Percentiles rank a stretch among this genome's conserved stretches.
These are phyloP conservation scores for Sugiyamaella xylanicola DNA, from an alignment of 1,139 yeast species.

Conservation along the genomic window DNA sequence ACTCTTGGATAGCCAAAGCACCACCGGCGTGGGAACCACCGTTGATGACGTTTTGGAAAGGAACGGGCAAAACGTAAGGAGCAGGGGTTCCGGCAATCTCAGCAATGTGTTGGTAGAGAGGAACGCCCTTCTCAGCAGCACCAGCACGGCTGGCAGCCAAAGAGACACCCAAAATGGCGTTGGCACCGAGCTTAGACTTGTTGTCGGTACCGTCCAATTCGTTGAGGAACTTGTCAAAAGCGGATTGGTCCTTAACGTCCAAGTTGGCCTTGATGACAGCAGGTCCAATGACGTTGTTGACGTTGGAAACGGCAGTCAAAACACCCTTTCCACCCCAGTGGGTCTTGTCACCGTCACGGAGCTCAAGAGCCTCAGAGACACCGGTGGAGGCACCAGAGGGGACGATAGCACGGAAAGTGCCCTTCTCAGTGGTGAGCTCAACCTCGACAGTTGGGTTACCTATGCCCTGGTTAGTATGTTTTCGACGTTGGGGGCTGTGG, in stretches of 20 bases:
- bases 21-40: slow-evolving; percentile 99
- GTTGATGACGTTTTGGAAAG: slow-evolving; percentile 95
- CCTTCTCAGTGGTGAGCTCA: slow-evolving; percentile 81
- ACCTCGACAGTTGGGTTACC: slow-evolving; percentile 95
- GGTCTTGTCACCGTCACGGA: slow-evolving; percentile 92
- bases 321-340: slow-evolving; percentile 98
- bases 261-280: slow-evolving; percentile 74
- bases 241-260: slow-evolving; percentile 75
- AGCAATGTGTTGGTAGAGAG: slow-evolving; percentile 84
- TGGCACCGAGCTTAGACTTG: slow-evolving; percentile 94
- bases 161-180: slow-evolving; percentile 93
- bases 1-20: slow-evolving; percentile 96
- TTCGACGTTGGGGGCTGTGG: not conserved
- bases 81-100: slow-evolving; percentile 64
- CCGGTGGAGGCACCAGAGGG: slow-evolving; percentile 98
- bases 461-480: slow-evolving; percentile 9
- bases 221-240: slow-evolving; percentile 76
- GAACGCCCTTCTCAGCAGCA: slow-evolving; percentile 86
- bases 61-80: slow-evolving; percentile 89
- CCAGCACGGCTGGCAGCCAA: slow-evolving; percentile 93
- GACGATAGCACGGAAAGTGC: slow-evolving; percentile 88
- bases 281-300: slow-evolving; percentile 86
- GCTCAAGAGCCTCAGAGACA: slow-evolving; percentile 90
- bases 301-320: slow-evolving; percentile 86
- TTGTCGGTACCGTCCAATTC: slow-evolving; percentile 88